Evolutionary conservation across 768 basidiomycete species (phyloP), one percentile per base, ranked within the genome.

Genomic region (Boletellus ananas): DNA sequence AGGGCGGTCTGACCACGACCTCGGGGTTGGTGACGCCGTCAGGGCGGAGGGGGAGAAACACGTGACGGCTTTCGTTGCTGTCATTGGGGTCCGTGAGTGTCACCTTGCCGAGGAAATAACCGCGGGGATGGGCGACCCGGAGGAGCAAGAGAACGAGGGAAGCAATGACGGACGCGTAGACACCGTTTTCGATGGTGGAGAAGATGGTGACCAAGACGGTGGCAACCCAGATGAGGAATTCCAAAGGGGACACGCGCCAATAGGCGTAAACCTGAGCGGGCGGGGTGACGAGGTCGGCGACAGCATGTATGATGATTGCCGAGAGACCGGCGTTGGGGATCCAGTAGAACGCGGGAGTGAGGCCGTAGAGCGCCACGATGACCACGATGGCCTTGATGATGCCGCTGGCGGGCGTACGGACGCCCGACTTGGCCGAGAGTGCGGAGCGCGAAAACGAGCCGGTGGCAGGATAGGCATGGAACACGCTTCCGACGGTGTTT

Each of bases 361-460:
- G 78, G 34, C 94, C 95, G 66, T 99, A 99, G 9, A 99, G 73
- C 0, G 96, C 93, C 51, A 97, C 85, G 49, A 98, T 78, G 58
- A 98, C 95, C 39, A 94, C 84, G 34, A 95, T 66, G 23, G 90
- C 86, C 18, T 92, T 87, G 57, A 88, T 64, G 50, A 94, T 77
- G 49, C 96, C 96, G 11, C 90, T 93, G 10, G 85, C 77, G 8
- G 96, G 96, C 3, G 96, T 98, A 45, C 95, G 83, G n/a, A 98
- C 95, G 42, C 96, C 96, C 0, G 91, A 94, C 69, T 95, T 97
- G 27, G 90, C 84, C 70, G 96, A 94, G 63, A 99, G 75, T 2
- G 96, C 96, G 3, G 94, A 90, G n/a, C 96, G 89, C 34, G 94
- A 96, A 79, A 99, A 99, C 1, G 94, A 97, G 2, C 96, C 96